Conservation (phyloP, 148 eudicot genomes). For the Rhododendron griersonianum region DNA sequence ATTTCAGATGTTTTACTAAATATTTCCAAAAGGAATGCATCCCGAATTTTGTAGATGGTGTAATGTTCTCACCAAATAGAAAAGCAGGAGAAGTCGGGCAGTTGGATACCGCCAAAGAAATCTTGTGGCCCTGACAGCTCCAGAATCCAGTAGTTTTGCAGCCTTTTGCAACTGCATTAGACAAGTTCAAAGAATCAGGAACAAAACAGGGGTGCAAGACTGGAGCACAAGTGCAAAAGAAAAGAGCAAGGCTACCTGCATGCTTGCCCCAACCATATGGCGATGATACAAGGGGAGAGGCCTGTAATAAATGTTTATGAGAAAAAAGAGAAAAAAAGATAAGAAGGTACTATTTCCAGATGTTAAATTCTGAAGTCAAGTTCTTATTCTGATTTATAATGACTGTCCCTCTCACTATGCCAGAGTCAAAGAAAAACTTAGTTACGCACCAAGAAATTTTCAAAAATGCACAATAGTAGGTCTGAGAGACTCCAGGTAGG, state of each 20-base stretch:
- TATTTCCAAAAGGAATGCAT: neutral
- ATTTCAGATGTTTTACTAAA: neutral
- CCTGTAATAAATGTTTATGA: conserved; percentile 40
- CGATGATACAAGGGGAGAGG: conserved; percentile 95
- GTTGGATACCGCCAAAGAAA: conserved; percentile 95
- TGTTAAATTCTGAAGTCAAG: neutral
- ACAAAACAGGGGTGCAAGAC: neutral
- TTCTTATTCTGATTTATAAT: neutral
- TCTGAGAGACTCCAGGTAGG: neutral
- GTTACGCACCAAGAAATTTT: neutral
- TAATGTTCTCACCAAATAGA: conserved; percentile 57
- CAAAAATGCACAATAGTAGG: neutral
- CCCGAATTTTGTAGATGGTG: neutral
- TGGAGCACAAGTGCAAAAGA: neutral
- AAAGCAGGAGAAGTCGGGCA: conserved; percentile 80
- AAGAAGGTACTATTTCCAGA: neutral
- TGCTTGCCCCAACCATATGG: conserved; percentile 84
- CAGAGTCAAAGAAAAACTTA: neutral
- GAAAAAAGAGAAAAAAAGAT: neutral
- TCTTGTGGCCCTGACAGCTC: conserved; percentile 96
- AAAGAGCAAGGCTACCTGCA: conserved; percentile 55
- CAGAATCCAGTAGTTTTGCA: conserved; percentile 82
- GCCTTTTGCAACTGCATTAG: conserved; percentile 80
- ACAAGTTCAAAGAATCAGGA: conserved; percentile 4
- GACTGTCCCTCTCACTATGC: neutral